These are phyloP conservation scores for Penicillium turbatum DNA, from an alignment of 495 filamentous ascomycete genomes.

Conservation along the genomic window DNA sequence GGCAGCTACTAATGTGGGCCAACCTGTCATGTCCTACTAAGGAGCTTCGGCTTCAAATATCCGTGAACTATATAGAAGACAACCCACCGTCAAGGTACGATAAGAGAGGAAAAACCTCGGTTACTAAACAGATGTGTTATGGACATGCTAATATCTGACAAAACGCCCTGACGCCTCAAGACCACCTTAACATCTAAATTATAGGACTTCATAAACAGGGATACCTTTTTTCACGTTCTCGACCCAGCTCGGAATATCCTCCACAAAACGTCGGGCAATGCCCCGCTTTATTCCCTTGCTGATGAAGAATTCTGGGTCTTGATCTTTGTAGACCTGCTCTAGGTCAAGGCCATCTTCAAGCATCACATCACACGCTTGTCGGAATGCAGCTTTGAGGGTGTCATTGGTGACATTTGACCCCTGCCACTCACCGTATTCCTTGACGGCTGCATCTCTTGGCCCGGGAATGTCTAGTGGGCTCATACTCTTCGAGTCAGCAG, in stretches of 20 bases:
- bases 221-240: slow-evolving; percentile 9
- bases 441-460: slow-evolving; percentile 15
- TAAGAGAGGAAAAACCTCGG: no score
- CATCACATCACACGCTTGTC: slow-evolving; percentile 20
- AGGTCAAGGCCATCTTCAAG: slow-evolving; percentile 22
- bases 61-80: no score
- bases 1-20: no score
- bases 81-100: no score
- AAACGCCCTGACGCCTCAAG: no score
- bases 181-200: no score
- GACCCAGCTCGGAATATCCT: slow-evolving; percentile 21
- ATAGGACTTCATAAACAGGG: slow-evolving; percentile 17
- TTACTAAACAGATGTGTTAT: no score
- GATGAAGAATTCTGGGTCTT: slow-evolving; percentile 22
- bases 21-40: no score
- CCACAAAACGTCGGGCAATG: slow-evolving; percentile 6
- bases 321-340: slow-evolving; percentile 23
- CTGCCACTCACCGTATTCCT: slow-evolving; percentile 23
- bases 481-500: not conserved
- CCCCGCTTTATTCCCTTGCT: not conserved
- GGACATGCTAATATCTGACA: no score
- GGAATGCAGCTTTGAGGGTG: slow-evolving; percentile 21
- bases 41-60: no score
- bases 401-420: slow-evolving; percentile 18
- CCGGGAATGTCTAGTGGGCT: slow-evolving; percentile 7